phyloP scores from a whole-genome alignment of 106 monocot species.

The Posidonia australis region DNA sequence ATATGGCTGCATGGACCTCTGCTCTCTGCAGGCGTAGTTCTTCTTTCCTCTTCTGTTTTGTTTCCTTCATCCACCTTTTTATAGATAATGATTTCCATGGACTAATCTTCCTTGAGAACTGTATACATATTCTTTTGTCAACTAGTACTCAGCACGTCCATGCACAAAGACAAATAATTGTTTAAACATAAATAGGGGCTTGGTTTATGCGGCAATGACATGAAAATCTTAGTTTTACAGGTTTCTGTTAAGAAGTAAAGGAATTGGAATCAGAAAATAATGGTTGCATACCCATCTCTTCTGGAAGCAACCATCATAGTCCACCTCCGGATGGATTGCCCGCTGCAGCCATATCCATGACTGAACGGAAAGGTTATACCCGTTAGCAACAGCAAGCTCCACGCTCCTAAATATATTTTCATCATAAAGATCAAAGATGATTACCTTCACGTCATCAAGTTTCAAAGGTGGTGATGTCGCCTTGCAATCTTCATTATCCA shows the following conservation, averaged over 20 bases:
- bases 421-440: background rate
- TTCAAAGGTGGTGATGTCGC: constrained; percentile 28
- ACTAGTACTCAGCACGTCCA: background rate
- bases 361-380: constrained; percentile 14
- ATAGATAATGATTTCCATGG: constrained; percentile 42
- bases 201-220: no score
- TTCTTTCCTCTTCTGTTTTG: constrained; percentile 56
- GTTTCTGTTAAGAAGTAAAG: background rate
- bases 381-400: background rate
- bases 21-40: constrained; percentile 45
- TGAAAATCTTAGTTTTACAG: no score
- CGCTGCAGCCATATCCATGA: constrained; percentile 81
- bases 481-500: constrained; percentile 19
- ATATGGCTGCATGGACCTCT: constrained; percentile 67
- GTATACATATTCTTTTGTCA: background rate
- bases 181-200: no score
- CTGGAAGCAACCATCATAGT: constrained; percentile 44
- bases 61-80: constrained; percentile 65
- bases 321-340: constrained; percentile 72
- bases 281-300: constrained; percentile 57
- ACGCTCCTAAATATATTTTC: background rate
- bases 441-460: constrained; percentile 66
- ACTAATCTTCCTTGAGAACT: constrained; percentile 34
- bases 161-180: no score
- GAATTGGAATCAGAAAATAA: background rate